Evolutionary conservation across 805 yeast species (phyloP).

Genomic region (Wickerhamiella allomyrinae): DNA sequence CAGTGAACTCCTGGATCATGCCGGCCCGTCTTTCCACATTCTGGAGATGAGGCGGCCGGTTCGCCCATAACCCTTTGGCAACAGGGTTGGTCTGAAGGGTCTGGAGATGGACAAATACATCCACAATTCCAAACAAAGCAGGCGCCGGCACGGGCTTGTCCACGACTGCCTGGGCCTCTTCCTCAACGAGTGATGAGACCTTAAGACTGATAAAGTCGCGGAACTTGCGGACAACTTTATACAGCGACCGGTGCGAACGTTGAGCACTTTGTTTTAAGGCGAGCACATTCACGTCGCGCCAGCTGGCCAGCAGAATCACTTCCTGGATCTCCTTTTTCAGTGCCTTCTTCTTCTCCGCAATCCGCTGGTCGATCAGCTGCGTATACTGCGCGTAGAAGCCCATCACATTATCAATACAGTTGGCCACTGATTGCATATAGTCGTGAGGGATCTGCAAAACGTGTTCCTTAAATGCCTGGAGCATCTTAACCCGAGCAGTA

Average conservation of each 20-base stretch:
- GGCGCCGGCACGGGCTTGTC: not conserved
- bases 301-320: slow-evolving; percentile 76
- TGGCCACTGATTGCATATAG: slow-evolving; percentile 15
- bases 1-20: slow-evolving; percentile 40
- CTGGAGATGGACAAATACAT: not conserved
- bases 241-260: slow-evolving; percentile 69
- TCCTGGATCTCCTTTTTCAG: slow-evolving; percentile 74
- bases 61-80: slow-evolving; percentile 31
- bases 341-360: slow-evolving; percentile 34
- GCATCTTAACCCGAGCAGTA: slow-evolving; percentile 39
- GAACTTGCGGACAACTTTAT: slow-evolving; percentile 72
- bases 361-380: slow-evolving; percentile 32
- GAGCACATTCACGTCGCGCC: slow-evolving; percentile 92
- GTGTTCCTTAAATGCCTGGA: slow-evolving; percentile 53
- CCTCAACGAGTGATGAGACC: slow-evolving; percentile 43
- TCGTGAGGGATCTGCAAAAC: slow-evolving; percentile 16
- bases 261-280: slow-evolving; percentile 90
- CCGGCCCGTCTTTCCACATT: slow-evolving; percentile 36
- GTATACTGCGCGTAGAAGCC: slow-evolving; percentile 55
- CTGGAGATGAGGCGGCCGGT: slow-evolving; percentile 43
- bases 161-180: slow-evolving; percentile 29
- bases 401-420: slow-evolving; percentile 43
- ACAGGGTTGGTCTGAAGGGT: slow-evolving; percentile 1
- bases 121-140: not conserved
- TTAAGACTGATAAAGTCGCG: slow-evolving; percentile 43